Percentiles rank a stretch among this genome's conserved stretches.
phyloP scores from a whole-genome alignment of 2,329 filamentous ascomycete genomes.

The Eutypa lata region DNA sequence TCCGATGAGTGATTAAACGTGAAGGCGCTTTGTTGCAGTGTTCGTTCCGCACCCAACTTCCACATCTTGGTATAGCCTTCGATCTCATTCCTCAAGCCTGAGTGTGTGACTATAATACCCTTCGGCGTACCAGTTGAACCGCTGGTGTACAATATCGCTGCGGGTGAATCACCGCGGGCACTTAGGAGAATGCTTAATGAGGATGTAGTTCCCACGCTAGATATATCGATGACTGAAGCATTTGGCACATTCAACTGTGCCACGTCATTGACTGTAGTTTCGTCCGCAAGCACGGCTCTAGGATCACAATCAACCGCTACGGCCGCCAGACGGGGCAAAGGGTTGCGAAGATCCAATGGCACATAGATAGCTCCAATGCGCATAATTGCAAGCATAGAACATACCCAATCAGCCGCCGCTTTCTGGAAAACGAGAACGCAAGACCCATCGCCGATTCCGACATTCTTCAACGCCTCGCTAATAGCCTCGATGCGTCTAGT shows the following conservation, averaged over 20 bases:
- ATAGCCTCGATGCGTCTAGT: constrained; percentile 29
- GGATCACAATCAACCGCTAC: constrained; percentile 28
- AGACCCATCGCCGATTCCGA: constrained; percentile 10
- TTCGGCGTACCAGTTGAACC: constrained; percentile 28
- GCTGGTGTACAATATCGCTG: constrained; percentile 17
- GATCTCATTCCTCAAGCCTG: constrained; percentile 23
- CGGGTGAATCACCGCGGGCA: too few relatives aligned
- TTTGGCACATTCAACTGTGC: too few relatives aligned
- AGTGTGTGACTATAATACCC: constrained; percentile 26
- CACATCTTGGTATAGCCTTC: constrained; percentile 10
- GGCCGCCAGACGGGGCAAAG: constrained; percentile 20
- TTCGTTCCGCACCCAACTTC: constrained; percentile 12
- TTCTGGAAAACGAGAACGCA: neutral
- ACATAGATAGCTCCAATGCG: constrained; percentile 25
- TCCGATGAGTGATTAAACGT: neutral
- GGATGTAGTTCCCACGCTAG: too few relatives aligned
- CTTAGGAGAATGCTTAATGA: too few relatives aligned
- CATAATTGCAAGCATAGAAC: constrained; percentile 14
- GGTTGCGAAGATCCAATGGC: constrained; percentile 29
- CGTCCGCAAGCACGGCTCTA: constrained; percentile 21
- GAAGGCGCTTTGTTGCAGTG: constrained; percentile 34
- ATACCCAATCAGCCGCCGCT: constrained; percentile 6
- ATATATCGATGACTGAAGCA: neutral
- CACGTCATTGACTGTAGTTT: too few relatives aligned
- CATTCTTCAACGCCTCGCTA: constrained; percentile 21